A percentile compares a stretch with the other conserved stretches of the same genome.
phyloP scores from a whole-genome alignment of 164 flowering plant species.

The Kalanchoe fedtschenkoi region DNA sequence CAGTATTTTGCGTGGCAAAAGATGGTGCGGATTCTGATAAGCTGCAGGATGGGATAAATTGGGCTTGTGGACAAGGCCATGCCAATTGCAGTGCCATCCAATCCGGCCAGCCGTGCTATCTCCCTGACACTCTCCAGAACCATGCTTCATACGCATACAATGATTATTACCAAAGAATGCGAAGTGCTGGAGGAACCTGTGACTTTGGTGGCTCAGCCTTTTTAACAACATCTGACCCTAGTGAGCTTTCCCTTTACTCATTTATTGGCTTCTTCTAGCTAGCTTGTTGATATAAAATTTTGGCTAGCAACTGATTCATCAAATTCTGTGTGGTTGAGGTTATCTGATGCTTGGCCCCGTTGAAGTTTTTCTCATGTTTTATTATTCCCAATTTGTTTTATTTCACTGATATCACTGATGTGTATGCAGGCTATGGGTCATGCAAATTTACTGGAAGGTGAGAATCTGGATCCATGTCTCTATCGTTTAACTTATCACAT shows the following conservation, averaged over 20 bases:
- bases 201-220: constrained; percentile 76
- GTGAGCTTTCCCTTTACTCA: constrained; percentile 36
- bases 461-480: constrained; percentile 10
- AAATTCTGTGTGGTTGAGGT: not conserved
- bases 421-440: constrained; percentile 50
- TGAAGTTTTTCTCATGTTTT: not conserved
- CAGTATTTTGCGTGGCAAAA: constrained; percentile 55
- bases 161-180: constrained; percentile 72
- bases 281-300: not conserved
- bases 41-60: constrained; percentile 57
- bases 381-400: too few species aligned
- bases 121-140: constrained; percentile 38
- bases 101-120: constrained; percentile 56
- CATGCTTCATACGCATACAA: constrained; percentile 92
- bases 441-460: constrained; percentile 65
- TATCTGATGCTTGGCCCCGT: not conserved
- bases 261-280: not conserved
- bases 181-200: constrained; percentile 67
- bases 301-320: not conserved
- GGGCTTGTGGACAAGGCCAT: constrained; percentile 89
- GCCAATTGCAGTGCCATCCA: constrained; percentile 77
- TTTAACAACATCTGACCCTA: constrained; percentile 52
- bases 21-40: constrained; percentile 39
- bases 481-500: not conserved
- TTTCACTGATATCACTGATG: constrained; percentile 4